phyloP scores from a whole-genome alignment of 768 basidiomycete genomes.

The Boletus rubescentipes region DNA sequence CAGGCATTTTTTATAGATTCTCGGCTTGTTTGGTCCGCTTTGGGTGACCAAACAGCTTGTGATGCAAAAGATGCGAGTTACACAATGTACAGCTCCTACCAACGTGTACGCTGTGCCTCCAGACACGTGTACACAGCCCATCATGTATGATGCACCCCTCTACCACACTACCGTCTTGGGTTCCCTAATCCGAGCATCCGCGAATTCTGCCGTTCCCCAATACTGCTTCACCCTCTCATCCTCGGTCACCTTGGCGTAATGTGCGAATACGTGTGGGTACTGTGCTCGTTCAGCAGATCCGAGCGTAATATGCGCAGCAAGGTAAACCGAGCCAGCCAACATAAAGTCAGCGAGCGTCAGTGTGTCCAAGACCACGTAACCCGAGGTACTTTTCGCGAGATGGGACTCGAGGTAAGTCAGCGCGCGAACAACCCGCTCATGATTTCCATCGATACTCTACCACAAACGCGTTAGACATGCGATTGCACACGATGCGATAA shows the following conservation, averaged over 20 bases:
- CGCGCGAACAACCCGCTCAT: neutral
- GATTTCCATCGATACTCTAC: neutral
- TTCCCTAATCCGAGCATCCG: constrained; percentile 5
- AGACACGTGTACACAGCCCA: too few species aligned
- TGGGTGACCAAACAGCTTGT: too few species aligned
- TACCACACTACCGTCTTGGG: neutral
- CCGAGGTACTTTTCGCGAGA: constrained; percentile 8
- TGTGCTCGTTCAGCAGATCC: constrained; percentile 13
- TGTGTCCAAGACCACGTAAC: constrained; percentile 12
- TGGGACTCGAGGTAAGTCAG: constrained; percentile 17
- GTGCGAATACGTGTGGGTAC: constrained; percentile 18
- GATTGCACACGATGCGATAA: too few species aligned
- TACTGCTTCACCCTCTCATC: constrained; percentile 12
- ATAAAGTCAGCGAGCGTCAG: constrained; percentile 22
- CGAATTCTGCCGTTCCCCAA: constrained; percentile 12
- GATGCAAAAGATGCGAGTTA: too few species aligned
- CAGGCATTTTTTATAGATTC: too few species aligned
- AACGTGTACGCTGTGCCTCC: too few species aligned
- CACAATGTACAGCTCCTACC: too few species aligned
- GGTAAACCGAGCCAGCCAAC: constrained; percentile 6
- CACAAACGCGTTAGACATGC: neutral
- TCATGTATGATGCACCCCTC: too few species aligned
- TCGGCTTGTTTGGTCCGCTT: too few species aligned
- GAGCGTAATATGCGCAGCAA: constrained; percentile 1
- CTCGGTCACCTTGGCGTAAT: constrained; percentile 18